These are phyloP conservation scores for Syzygium aqueum DNA, from an alignment of 345 rosid genomes.

Conservation along the genomic window DNA sequence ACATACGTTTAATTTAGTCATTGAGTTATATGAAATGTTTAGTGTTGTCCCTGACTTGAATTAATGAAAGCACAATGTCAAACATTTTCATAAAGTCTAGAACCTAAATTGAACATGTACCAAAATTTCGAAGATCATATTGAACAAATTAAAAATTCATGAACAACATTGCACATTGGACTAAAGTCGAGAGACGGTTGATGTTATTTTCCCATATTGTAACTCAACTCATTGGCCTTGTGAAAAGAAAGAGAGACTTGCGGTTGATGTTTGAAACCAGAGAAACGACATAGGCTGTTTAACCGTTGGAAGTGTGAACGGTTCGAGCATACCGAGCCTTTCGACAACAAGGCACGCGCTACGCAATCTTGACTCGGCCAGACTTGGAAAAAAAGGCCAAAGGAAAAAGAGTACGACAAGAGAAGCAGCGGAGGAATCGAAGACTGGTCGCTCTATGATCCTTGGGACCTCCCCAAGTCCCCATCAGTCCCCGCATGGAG, in stretches of 20 bases:
- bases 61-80: too few species aligned
- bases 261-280: not conserved
- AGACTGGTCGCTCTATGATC: not conserved
- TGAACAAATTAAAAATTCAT: not conserved
- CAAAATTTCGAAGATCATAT: fast-evolving
- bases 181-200: not conserved
- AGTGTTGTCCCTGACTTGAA: too few species aligned
- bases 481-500: not conserved
- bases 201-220: not conserved
- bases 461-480: not conserved
- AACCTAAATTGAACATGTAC: too few species aligned
- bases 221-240: not conserved
- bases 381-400: not conserved
- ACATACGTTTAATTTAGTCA: too few species aligned
- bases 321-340: not conserved
- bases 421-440: not conserved
- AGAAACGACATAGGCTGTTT: not conserved
- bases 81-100: too few species aligned
- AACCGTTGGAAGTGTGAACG: not conserved
- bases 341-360: not conserved
- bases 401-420: not conserved
- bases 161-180: fast-evolving
- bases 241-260: not conserved
- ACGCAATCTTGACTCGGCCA: not conserved
- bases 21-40: too few species aligned